Evolutionary conservation across 2,329 filamentous ascomycete species (phyloP).

Genomic region (Tolypocladium inflatum): DNA sequence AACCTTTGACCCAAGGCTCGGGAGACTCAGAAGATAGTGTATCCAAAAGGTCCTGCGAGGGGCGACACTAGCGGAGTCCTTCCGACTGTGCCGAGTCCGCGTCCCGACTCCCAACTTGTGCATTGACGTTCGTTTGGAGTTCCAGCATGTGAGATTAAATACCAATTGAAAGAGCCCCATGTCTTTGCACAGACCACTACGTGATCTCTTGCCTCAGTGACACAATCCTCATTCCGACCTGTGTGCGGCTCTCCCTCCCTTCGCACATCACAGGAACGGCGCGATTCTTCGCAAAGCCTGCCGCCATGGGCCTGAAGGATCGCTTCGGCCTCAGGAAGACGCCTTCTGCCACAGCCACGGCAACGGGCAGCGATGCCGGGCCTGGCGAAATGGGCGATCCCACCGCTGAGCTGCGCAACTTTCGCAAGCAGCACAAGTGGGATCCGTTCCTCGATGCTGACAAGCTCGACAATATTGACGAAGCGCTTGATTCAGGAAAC

Average conservation of each 20-base stretch:
- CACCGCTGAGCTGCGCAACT: constrained; percentile 23
- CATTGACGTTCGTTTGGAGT: too few relatives aligned
- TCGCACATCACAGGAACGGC: background rate
- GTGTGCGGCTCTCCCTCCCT: too few relatives aligned
- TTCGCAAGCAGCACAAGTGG: constrained; percentile 42
- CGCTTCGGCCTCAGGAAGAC: constrained; percentile 8
- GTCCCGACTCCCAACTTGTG: background rate
- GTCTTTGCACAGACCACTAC: background rate
- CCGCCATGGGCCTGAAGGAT: constrained; percentile 11
- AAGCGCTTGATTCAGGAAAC: constrained; percentile 32
- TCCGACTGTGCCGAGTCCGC: background rate
- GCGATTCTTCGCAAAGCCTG: background rate
- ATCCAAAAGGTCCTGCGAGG: background rate
- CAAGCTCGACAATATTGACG: constrained; percentile 39
- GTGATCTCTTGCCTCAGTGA: background rate
- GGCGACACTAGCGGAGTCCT: background rate
- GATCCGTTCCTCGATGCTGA: constrained; percentile 47
- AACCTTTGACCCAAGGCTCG: background rate
- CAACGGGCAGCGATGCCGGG: constrained; percentile 6
- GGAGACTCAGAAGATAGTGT: background rate
- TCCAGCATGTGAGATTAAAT: background rate
- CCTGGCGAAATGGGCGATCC: constrained; percentile 7
- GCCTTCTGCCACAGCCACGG: constrained; percentile 5
- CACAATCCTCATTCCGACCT: too few relatives aligned
- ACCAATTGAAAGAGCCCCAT: background rate